phyloP scores from a whole-genome alignment of 805 yeast genomes.

The Alloascoidea africana region DNA sequence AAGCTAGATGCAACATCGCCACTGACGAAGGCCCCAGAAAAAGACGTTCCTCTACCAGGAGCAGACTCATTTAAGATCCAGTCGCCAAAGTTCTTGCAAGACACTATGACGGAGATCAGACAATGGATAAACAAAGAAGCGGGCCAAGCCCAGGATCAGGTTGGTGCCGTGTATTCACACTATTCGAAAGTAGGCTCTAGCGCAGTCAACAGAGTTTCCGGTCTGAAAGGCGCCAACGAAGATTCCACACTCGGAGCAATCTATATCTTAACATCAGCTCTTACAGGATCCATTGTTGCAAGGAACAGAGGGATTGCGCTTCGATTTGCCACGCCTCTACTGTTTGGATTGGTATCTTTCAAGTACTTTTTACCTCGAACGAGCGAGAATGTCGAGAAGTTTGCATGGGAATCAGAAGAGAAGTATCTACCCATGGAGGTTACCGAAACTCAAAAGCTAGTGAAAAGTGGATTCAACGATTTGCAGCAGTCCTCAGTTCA shows the following conservation, averaged over 20 bases:
- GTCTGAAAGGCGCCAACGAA: neutral
- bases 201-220: neutral
- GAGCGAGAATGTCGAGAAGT: neutral
- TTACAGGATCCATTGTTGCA: neutral
- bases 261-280: neutral
- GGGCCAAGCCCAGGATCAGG: neutral
- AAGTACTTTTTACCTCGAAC: neutral
- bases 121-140: neutral
- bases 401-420: neutral
- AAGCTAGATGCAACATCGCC: neutral
- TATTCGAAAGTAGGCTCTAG: neutral
- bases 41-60: neutral
- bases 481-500: neutral
- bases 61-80: neutral
- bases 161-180: neutral
- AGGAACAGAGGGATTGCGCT: constrained; percentile 1
- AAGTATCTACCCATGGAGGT: neutral
- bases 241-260: neutral
- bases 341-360: neutral
- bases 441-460: neutral
- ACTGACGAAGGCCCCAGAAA: neutral
- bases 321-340: neutral
- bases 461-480: neutral
- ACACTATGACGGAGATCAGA: neutral
- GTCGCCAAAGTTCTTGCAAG: neutral